These are phyloP conservation scores for Aurantiochytrium sp. DNA, from an alignment of 108 stramenopile genomes.

Conservation along the genomic window DNA sequence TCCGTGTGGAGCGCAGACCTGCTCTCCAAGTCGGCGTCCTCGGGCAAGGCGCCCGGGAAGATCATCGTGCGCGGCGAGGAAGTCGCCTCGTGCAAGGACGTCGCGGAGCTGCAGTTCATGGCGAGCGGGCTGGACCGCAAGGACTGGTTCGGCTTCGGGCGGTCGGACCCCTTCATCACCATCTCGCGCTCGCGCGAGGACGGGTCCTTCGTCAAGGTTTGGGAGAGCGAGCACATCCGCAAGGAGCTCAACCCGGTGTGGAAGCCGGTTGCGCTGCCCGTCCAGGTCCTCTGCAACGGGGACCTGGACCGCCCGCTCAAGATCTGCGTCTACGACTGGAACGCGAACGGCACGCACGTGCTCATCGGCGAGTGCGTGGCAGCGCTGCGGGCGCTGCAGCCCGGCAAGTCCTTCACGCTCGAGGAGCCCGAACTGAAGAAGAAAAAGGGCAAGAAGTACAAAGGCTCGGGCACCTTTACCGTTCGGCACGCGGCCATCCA, in stretches of 20 bases:
- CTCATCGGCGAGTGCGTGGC: conserved; percentile 8
- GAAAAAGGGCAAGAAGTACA: conserved; percentile 22
- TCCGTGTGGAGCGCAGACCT: neutral
- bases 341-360: neutral
- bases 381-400: neutral
- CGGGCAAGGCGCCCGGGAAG: neutral
- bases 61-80: conserved; percentile 20
- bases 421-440: neutral
- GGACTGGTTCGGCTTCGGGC: conserved; percentile 24
- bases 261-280: neutral
- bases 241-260: neutral
- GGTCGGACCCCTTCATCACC: neutral
- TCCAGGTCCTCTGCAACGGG: conserved; percentile 15
- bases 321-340: neutral
- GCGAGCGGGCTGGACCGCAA: neutral
- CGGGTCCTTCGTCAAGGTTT: neutral
- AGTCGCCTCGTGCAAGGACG: neutral
- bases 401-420: conserved; percentile 6
- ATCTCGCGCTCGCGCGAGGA: conserved; percentile 13
- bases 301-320: neutral
- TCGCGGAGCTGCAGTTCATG: neutral
- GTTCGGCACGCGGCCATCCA: neutral
- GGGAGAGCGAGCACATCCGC: conserved; percentile 12
- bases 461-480: neutral
- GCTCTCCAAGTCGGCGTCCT: neutral